A percentile compares a stretch with the other conserved stretches of the same genome.
These are phyloP conservation scores for Pezicula radicicola DNA, from an alignment of 2,329 filamentous ascomycete species.

Conservation along the genomic window DNA sequence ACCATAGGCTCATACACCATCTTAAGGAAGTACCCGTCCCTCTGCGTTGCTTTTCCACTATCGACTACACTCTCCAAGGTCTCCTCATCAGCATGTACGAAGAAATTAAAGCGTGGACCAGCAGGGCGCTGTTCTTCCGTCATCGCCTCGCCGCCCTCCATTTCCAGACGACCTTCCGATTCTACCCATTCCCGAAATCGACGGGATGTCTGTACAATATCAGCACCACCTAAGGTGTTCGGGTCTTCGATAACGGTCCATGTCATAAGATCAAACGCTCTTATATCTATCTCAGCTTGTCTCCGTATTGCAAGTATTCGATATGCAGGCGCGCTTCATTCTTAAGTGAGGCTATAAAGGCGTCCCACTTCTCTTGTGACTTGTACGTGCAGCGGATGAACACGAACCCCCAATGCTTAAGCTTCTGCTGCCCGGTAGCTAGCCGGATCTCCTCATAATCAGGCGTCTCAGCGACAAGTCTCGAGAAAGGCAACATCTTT, in stretches of 20 bases:
- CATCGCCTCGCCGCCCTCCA: not conserved
- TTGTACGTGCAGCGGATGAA: slow-evolving; percentile 3
- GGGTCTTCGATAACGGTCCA: not conserved
- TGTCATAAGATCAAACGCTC: not conserved
- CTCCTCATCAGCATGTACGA: slow-evolving; percentile 1
- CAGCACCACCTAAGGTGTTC: not conserved
- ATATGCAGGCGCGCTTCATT: not conserved
- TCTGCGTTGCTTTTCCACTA: not conserved
- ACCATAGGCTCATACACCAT: not conserved
- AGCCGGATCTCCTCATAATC: too few relatives aligned
- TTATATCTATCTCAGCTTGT: not conserved
- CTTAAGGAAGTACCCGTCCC: not conserved
- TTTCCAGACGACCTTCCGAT: not conserved
- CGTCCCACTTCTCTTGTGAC: not conserved
- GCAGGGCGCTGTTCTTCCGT: not conserved
- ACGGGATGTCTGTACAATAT: not conserved
- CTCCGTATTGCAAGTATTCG: not conserved
- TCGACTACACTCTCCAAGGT: slow-evolving; percentile 1
- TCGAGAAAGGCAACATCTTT: too few relatives aligned
- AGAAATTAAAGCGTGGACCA: not conserved
- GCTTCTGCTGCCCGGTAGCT: too few relatives aligned
- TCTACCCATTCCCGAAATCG: not conserved
- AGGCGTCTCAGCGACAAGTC: too few relatives aligned
- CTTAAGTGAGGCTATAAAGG: not conserved
- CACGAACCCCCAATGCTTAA: slow-evolving; percentile 1